Conservation (phyloP, 768 basidiomycete genomes). For the Suillus luteus region DNA sequence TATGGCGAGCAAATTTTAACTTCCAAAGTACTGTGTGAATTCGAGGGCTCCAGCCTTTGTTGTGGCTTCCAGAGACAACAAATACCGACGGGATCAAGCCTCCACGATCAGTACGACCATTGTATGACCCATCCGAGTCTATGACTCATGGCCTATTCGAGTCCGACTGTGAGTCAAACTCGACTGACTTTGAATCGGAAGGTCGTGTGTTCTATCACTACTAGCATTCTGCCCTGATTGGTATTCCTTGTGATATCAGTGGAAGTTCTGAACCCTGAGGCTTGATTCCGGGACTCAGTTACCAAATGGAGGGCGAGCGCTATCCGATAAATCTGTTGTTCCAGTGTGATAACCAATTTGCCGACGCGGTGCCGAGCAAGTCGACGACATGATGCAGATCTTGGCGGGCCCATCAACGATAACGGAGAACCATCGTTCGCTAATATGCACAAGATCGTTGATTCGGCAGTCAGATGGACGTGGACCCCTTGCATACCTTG, state of each 20-base stretch:
- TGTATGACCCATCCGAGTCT: neutral
- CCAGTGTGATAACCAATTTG: neutral
- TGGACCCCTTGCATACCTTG: neutral
- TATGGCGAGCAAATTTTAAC: neutral
- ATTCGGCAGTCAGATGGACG: neutral
- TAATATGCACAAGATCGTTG: neutral
- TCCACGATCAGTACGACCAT: neutral
- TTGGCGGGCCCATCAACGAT: neutral
- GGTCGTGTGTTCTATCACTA: neutral
- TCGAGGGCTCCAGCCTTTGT: neutral
- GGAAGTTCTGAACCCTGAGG: neutral
- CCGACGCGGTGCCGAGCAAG: neutral
- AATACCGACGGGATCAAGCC: neutral
- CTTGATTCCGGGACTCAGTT: neutral
- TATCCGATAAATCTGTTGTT: neutral
- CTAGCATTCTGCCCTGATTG: neutral
- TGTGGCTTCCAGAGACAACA: neutral
- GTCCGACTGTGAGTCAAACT: neutral
- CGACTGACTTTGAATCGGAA: neutral
- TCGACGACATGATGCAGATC: neutral
- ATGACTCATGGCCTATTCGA: neutral
- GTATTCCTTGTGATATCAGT: neutral
- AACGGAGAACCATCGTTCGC: neutral
- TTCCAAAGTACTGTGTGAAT: neutral
- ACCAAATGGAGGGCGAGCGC: neutral